Base-by-base conservation (phyloP, 2,329 filamentous ascomycete species). In the Lojkania enalia region DNA sequence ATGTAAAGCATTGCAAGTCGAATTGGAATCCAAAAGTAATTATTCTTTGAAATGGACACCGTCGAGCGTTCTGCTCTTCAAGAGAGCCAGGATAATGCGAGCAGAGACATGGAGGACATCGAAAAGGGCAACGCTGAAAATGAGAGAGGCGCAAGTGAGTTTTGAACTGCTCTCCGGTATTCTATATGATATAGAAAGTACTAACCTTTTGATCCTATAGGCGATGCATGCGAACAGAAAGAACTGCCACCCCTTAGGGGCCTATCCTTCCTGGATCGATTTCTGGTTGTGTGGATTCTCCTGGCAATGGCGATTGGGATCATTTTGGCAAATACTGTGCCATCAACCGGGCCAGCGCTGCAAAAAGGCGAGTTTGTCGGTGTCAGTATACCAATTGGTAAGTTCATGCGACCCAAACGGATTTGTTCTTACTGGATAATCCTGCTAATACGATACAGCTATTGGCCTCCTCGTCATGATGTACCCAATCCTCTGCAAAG, bases 401-500 rank as follows among this genome's bases (percentile, higher is more conserved):
- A 39, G 73, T 66, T 3, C 31, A 27, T 18, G 23, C 36, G 27
- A 40, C 15, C 12, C 4, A 1, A 16, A 9, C 25, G 25, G 9
- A 27, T 27, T 18, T 14, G 42, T 15, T 5, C 5, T 43, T n/a
- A n/a, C n/a, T n/a, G n/a, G n/a, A n/a, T n/a, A 27, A n/a, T n/a
- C 7, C 23, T 27, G 23, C 25, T 25, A 39, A 44, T 27, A 9
- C n/a, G 7, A 16, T 33, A 11, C 48, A 88, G 88, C 89, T 0
- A 74, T 95, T 36, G 89, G 90, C 0, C 72, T 95, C 1, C 77
- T 95, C 1, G 84, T 95, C 31, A 95, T 95, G 89, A 95, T 95
- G 88, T 95, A 94, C 61, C 90, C 90, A 0, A 95, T 95, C 48
- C 74, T 95, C 0, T 95, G 88, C 77, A 94, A 94, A 67, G 86